A percentile compares a stretch with the other conserved stretches of the same genome.
Evolutionary conservation across 208 protist species (phyloP).

Genomic region (Leishmania amazonensis): DNA sequence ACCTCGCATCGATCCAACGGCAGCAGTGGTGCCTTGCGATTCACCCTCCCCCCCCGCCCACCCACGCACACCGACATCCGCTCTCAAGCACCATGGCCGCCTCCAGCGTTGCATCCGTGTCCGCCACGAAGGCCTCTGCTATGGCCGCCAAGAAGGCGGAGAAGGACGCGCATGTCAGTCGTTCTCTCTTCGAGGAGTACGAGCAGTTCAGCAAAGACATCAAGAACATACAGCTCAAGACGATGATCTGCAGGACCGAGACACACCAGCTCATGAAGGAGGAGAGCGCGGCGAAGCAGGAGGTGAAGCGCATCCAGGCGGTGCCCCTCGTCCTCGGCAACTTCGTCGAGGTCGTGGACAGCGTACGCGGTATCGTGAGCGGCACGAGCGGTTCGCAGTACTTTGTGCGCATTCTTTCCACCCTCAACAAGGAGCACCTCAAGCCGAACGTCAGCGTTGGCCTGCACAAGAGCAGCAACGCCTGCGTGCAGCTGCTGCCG

Average conservation of each 20-base stretch:
- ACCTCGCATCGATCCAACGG: background rate
- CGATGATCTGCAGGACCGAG: conserved; percentile 89
- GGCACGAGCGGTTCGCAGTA: conserved; percentile 97
- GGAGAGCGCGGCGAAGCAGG: conserved; percentile 90
- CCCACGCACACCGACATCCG: background rate
- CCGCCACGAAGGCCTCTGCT: conserved; percentile 21
- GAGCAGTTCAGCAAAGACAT: conserved; percentile 72
- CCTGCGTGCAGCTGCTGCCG: conserved; percentile 98
- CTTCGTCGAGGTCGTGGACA: conserved; percentile 99
- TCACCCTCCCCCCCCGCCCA: background rate
- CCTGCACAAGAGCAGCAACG: conserved; percentile 98
- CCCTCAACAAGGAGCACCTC: conserved; percentile 97
- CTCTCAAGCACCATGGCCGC: background rate
- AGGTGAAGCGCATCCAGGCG: conserved; percentile 99
- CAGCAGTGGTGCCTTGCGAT: background rate
- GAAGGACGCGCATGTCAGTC: conserved; percentile 4
- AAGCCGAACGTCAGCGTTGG: conserved; percentile 99
- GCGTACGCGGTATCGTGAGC: conserved; percentile 94
- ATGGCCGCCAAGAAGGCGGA: conserved; percentile 11
- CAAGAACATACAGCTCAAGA: conserved; percentile 86
- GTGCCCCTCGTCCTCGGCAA: conserved; percentile 99
- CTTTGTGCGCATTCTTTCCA: conserved; percentile 98
- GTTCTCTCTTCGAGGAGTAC: conserved; percentile 81
- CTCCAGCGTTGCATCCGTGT: conserved; percentile 1
- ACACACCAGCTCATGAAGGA: conserved; percentile 90